Evolutionary conservation across 2,329 filamentous ascomycete genomes (phyloP).

Genomic region (Xylariaceae sp.): DNA sequence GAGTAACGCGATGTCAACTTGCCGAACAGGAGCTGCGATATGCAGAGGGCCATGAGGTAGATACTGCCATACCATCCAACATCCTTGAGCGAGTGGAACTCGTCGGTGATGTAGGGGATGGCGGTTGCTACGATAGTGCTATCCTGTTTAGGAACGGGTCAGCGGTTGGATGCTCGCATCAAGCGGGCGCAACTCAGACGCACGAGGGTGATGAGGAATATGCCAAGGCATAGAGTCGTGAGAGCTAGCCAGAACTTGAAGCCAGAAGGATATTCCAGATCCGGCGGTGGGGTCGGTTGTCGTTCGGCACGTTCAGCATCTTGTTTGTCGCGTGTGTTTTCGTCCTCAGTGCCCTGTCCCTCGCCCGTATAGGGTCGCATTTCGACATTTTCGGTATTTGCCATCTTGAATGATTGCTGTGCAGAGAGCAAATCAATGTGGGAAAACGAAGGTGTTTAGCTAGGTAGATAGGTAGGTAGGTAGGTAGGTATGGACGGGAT

Average conservation of each 20-base stretch:
- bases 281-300: not conserved
- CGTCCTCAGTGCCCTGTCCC: too few species aligned
- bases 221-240: not conserved
- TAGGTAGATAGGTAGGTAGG: not conserved
- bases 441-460: not conserved
- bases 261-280: not conserved
- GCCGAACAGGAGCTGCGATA: slow-evolving; percentile 48
- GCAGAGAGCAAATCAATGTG: not conserved
- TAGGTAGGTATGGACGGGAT: not conserved
- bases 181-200: not conserved
- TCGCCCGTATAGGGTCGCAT: too few species aligned
- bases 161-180: not conserved
- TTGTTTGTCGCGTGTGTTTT: not conserved
- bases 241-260: not conserved
- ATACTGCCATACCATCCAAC: slow-evolving; percentile 47
- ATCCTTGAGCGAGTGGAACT: slow-evolving; percentile 45
- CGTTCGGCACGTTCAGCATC: not conserved
- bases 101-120: slow-evolving; percentile 45
- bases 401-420: not conserved
- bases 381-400: too few species aligned
- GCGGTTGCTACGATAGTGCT: slow-evolving; percentile 31
- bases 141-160: not conserved
- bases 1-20: slow-evolving; percentile 47
- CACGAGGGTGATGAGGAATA: not conserved
- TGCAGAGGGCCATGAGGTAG: slow-evolving; percentile 44